phyloP scores from a whole-genome alignment of 768 basidiomycete species.

The Dendrothele bispora region DNA sequence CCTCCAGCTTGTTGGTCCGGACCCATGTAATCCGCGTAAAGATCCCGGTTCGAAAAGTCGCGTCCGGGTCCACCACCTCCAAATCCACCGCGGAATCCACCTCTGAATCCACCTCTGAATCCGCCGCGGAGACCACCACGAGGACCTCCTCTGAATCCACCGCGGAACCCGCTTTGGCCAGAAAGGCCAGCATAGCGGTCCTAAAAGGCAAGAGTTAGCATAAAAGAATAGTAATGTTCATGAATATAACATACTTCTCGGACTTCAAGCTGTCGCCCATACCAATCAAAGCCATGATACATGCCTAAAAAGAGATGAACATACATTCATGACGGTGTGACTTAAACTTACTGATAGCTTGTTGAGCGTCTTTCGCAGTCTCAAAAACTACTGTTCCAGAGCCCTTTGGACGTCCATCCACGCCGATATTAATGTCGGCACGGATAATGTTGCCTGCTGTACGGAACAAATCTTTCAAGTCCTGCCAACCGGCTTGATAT shows the following conservation, averaged over 20 bases:
- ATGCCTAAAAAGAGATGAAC: slow-evolving; percentile 57
- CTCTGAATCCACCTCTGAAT: not conserved
- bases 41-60: slow-evolving; percentile 83
- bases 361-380: slow-evolving; percentile 83
- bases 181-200: slow-evolving; percentile 88
- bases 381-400: slow-evolving; percentile 98
- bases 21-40: slow-evolving; percentile 92
- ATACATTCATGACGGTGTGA: not conserved
- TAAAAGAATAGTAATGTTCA: not conserved
- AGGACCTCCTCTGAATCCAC: slow-evolving; percentile 45
- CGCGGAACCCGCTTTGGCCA: slow-evolving; percentile 44
- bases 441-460: slow-evolving; percentile 93
- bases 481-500: slow-evolving; percentile 97
- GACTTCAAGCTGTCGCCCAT: slow-evolving; percentile 91
- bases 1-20: slow-evolving; percentile 61
- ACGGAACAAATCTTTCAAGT: slow-evolving; percentile 95
- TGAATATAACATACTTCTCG: slow-evolving; percentile 62
- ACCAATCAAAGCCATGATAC: slow-evolving; percentile 98
- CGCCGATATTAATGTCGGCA: slow-evolving; percentile 92
- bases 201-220: slow-evolving; percentile 29
- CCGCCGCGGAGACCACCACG: slow-evolving; percentile 52
- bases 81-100: slow-evolving; percentile 34
- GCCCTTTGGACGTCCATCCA: slow-evolving; percentile 91
- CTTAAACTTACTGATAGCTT: slow-evolving; percentile 79
- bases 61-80: slow-evolving; percentile 54